These are phyloP conservation scores for Paramyrothecium roridum DNA, from an alignment of 2,329 filamentous ascomycete genomes.

Conservation along the genomic window DNA sequence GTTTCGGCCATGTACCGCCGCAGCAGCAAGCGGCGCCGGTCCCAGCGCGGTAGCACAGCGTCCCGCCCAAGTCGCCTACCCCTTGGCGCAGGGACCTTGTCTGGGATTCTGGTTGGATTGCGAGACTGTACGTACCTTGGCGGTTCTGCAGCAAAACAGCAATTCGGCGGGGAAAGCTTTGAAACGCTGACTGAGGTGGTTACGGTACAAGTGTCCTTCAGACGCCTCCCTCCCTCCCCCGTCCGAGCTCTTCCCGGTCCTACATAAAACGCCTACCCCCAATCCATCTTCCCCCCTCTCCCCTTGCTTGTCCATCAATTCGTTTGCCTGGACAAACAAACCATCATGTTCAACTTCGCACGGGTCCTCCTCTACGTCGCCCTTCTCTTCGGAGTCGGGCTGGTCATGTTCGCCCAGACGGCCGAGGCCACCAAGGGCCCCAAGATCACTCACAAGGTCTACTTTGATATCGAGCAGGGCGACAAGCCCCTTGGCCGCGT, in stretches of 20 bases:
- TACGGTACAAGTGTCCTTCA: conserved; percentile 14
- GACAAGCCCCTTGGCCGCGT: conserved; percentile 72
- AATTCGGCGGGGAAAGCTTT: conserved; percentile 12
- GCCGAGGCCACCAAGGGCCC: conserved; percentile 78
- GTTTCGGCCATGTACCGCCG: not conserved
- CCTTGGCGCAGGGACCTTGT: not conserved
- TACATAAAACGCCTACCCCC: not conserved
- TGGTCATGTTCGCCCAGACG: conserved; percentile 73
- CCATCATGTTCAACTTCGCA: conserved; percentile 72
- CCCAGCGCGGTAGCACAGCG: not conserved
- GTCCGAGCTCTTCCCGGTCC: not conserved
- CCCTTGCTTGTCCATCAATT: conserved; percentile 7
- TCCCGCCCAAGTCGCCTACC: not conserved
- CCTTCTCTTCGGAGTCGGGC: conserved; percentile 71
- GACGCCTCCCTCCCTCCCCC: not conserved
- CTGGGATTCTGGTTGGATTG: not conserved
- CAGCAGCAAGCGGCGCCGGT: not conserved
- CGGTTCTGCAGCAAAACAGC: not conserved
- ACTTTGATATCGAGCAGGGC: conserved; percentile 78
- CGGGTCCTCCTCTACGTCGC: conserved; percentile 68
- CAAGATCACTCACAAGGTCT: conserved; percentile 95
- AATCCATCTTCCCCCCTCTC: conserved; percentile 1
- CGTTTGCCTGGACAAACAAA: conserved; percentile 4
- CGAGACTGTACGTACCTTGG: no score
- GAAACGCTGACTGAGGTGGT: conserved; percentile 7